Evolutionary conservation across 2,329 filamentous ascomycete genomes (phyloP).

Genomic region (Corinectria fuckeliana): DNA sequence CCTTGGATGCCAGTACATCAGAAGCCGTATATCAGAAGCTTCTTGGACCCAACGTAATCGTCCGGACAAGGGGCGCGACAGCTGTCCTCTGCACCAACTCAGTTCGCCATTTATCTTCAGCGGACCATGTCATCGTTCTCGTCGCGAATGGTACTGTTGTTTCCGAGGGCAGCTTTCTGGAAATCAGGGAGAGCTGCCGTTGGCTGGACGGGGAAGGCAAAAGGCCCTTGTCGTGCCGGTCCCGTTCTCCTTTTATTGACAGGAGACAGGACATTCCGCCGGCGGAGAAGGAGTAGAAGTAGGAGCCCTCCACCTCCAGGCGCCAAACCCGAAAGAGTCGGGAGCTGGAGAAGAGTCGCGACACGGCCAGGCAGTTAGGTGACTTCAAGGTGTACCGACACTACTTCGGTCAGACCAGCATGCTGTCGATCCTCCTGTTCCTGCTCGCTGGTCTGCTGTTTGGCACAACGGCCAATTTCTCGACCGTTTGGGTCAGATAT

Average conservation of each 20-base stretch:
- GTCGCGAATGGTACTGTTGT: neutral
- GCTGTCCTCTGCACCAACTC: constrained; percentile 13
- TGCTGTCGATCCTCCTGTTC: constrained; percentile 11
- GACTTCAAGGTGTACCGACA: constrained; percentile 44
- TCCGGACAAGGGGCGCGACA: too few relatives aligned
- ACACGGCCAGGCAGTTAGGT: too few relatives aligned
- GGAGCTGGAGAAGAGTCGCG: too few relatives aligned
- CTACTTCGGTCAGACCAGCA: constrained; percentile 42
- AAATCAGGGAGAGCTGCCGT: too few relatives aligned
- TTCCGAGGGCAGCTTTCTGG: constrained; percentile 11
- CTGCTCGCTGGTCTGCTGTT: constrained; percentile 31
- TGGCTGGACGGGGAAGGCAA: too few relatives aligned
- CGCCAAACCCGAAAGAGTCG: too few relatives aligned
- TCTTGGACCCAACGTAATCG: constrained; percentile 21
- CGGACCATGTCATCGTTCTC: constrained; percentile 18
- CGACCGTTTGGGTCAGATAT: constrained; percentile 40
- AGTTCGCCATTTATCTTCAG: constrained; percentile 18
- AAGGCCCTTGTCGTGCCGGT: neutral
- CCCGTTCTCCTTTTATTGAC: too few relatives aligned
- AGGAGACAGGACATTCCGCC: too few relatives aligned
- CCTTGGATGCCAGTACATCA: constrained; percentile 34
- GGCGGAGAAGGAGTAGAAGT: too few relatives aligned
- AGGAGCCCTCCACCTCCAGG: too few relatives aligned
- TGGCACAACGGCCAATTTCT: constrained; percentile 38
- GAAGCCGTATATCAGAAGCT: constrained; percentile 27